Base-by-base conservation (phyloP, 163 green algal species). In the Trebouxiophyceae sp. region DNA sequence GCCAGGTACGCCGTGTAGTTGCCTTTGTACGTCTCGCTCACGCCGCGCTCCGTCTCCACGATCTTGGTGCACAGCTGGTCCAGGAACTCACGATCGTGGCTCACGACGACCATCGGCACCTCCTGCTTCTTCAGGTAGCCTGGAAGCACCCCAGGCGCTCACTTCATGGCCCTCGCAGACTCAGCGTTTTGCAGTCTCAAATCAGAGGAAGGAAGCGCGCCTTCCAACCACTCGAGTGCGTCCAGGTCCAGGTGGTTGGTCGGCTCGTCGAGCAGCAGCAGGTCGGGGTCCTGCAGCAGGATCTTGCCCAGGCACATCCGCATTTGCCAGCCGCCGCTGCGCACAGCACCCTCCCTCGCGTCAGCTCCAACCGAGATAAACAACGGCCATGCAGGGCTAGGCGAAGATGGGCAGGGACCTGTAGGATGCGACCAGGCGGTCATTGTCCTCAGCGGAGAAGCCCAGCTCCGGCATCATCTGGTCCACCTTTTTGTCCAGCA, bases 261-360 rank as follows among this genome's bases (percentile, higher is more conserved):
- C 12, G 88, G 88, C 80, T 95, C 88, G 68, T 95, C 88, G 54
- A 93, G 75, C 33, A 93, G 68, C 65, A 93, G 67, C 39, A 93
- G 66, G 71, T 95, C 87, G 5, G 87, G 87, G 34, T 93, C 80
- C 61, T 90, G 83, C 72, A 97, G 81, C 74, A 97, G 82, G 66
- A 98, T 91, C 80, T 98, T 98, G 47, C 93, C 95, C 68, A 99
- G 76, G 67, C 89, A 97, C 82, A 99, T 97, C 33, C 95, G 83
- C 95, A 99, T 99, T 81, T 99, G 91, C 95, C 95, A 99, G 20
- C 95, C 95, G 27, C 95, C 95, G 44, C 63, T 81, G 76, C 39
- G 16, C 16, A n/a, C n/a, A n/a, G n/a, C n/a, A n/a, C n/a, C n/a
- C n/a, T n/a, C n/a, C n/a, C n/a, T n/a, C n/a, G n/a, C n/a, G n/a